A percentile compares a stretch with the other conserved stretches of the same genome.
phyloP scores from a whole-genome alignment of 1,284 basidiomycete species.

The Earliella scabrosa region DNA sequence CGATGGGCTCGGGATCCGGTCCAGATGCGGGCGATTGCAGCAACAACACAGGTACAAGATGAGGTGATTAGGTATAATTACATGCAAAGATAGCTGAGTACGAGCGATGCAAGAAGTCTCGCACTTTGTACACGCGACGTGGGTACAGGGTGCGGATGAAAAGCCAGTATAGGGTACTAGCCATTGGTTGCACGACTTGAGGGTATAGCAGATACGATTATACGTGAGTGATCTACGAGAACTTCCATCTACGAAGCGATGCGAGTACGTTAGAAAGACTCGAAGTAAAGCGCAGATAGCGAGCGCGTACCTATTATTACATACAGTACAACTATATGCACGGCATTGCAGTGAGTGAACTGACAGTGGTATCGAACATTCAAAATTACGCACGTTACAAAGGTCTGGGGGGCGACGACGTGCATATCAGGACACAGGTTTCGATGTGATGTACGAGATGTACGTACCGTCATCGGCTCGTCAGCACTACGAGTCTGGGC shows the following conservation, averaged over 20 bases:
- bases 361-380: not conserved
- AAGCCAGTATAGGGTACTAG: not conserved
- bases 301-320: slow-evolving; percentile 55
- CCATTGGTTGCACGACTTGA: not conserved
- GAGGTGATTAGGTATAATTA: not conserved
- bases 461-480: slow-evolving; percentile 92
- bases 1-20: too few relatives aligned
- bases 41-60: too few relatives aligned
- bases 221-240: slow-evolving; percentile 49
- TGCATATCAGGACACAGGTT: slow-evolving; percentile 16
- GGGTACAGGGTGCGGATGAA: not conserved
- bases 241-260: slow-evolving; percentile 59
- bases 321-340: slow-evolving; percentile 53
- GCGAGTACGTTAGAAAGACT: slow-evolving; percentile 10
- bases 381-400: slow-evolving; percentile 37
- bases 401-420: slow-evolving; percentile 30
- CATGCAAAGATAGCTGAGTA: not conserved
- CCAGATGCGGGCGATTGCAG: too few relatives aligned
- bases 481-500: slow-evolving; percentile 95
- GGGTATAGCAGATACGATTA: slow-evolving; percentile 6
- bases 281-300: not conserved
- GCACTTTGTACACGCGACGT: not conserved
- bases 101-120: not conserved
- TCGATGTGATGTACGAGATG: slow-evolving; percentile 2
- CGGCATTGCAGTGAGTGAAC: slow-evolving; percentile 8